Conservation (phyloP, 176 grass and related monocot species). For the Lolium rigidum region DNA sequence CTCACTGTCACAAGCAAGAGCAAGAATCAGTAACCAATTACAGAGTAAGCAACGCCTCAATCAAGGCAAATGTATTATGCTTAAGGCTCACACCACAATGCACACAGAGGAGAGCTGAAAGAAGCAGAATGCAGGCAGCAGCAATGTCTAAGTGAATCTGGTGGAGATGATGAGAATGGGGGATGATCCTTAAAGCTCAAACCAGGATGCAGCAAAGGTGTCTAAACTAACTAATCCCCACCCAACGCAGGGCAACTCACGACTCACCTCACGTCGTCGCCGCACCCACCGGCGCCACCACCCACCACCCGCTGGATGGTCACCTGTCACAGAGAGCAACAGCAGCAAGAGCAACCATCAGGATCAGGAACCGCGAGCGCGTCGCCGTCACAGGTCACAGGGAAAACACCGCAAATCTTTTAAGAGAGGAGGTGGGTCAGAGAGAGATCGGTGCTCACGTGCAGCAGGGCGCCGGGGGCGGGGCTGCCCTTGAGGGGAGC, state of each 20-base stretch:
- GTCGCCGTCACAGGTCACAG: constrained; percentile 65
- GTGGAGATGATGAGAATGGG: constrained; percentile 14
- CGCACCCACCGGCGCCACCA: constrained; percentile 68
- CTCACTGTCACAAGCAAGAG: constrained; percentile 47
- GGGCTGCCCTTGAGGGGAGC: constrained; percentile 79
- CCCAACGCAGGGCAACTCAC: constrained; percentile 44
- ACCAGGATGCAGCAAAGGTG: constrained; percentile 30
- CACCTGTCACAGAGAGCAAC: constrained; percentile 74
- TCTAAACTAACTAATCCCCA: constrained; percentile 62
- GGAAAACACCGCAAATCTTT: constrained; percentile 40
- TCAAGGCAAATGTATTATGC: constrained; percentile 36
- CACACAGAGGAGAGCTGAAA: constrained; percentile 4
- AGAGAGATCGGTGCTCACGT: constrained; percentile 68
- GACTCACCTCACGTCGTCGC: constrained; percentile 72
- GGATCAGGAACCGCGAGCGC: constrained; percentile 45
- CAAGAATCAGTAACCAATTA: constrained; percentile 42
- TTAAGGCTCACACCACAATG: constrained; percentile 28
- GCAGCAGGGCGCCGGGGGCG: constrained; percentile 71
- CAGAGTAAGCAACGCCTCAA: background rate
- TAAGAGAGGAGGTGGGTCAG: constrained; percentile 6
- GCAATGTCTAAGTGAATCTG: constrained; percentile 43
- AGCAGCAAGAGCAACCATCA: constrained; percentile 50
- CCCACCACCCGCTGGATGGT: constrained; percentile 88
- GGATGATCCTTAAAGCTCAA: constrained; percentile 57
- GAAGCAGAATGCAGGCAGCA: constrained; percentile 32